Percentiles rank a stretch among this genome's conserved stretches.
Evolutionary conservation across 352 stramenopile species (phyloP).

Genomic region (Blastocystis sp.): DNA sequence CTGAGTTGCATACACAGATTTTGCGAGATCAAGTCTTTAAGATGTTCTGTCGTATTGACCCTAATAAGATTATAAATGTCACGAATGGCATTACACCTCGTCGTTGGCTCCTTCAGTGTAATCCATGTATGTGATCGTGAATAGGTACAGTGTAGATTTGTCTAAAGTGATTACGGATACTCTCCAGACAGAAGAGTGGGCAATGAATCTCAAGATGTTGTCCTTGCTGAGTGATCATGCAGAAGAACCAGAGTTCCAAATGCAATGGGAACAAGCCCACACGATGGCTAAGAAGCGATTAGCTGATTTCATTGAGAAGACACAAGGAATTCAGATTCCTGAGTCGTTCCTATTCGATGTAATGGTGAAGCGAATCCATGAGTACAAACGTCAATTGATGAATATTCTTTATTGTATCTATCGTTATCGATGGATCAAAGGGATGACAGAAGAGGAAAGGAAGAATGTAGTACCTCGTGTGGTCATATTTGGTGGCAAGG

Average conservation of each 20-base stretch:
- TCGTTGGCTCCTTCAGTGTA: constrained; percentile 64
- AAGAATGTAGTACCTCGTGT: constrained; percentile 63
- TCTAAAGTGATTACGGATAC: constrained; percentile 61
- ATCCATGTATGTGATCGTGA: constrained; percentile 49
- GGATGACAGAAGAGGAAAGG: constrained; percentile 27
- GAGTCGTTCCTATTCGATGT: constrained; percentile 58
- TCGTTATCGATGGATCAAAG: constrained; percentile 64
- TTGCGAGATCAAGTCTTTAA: constrained; percentile 58
- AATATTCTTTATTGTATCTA: constrained; percentile 64
- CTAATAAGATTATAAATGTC: constrained; percentile 65
- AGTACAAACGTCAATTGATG: constrained; percentile 66
- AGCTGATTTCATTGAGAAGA: constrained; percentile 60
- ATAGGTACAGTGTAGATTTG: constrained; percentile 23
- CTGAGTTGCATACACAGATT: constrained; percentile 65
- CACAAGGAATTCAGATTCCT: constrained; percentile 44
- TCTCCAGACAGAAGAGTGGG: constrained; percentile 61
- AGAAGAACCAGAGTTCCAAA: constrained; percentile 62
- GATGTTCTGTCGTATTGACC: constrained; percentile 62
- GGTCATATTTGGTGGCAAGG: constrained; percentile 65
- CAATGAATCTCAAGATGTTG: constrained; percentile 58
- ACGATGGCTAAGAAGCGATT: constrained; percentile 58
- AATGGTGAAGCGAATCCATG: constrained; percentile 64
- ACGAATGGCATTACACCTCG: constrained; percentile 66
- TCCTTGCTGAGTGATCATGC: constrained; percentile 28
- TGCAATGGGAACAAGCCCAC: constrained; percentile 62